Evolutionary conservation across 768 basidiomycete genomes (phyloP), one percentile per base, ranked within the genome.

Genomic region (Lactarius trivialis): DNA sequence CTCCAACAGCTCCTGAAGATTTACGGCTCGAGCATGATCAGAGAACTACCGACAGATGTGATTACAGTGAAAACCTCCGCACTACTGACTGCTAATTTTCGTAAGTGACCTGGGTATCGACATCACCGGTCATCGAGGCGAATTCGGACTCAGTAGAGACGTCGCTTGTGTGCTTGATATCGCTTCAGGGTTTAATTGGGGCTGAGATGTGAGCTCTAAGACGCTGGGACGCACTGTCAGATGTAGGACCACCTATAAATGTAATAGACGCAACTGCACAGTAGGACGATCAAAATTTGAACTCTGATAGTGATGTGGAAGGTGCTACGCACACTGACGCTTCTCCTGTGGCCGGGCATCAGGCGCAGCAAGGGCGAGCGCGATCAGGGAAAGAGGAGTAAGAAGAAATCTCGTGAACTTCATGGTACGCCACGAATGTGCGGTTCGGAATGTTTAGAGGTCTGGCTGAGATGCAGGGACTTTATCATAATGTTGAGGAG

Each of bases 11-110:
- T n/a, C n/a, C n/a, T n/a, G n/a, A n/a, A n/a, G n/a, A n/a, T n/a
- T n/a, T n/a, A n/a, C n/a, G n/a, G n/a, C n/a, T n/a, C n/a, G n/a
- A 67, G 66, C 2, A 64, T 67, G 51, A 67, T 63, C 6, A 21
- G 64, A 11, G 21, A 11, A 26, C 66, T 64, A 37, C 66, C 66
- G n/a, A n/a, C 55, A 14, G 53, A 54, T 14, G 66, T 60, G 15
- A 67, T 24, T 48, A 62, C 64, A 5, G 66, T 67, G 50, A 26
- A 67, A 12, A 32, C 65, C 19, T 55, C 15, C 11, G 60, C 65
- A 32, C 60, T 61, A 28, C 62, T 14, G 1, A 60, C 67, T 67
- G 26, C 2, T 14, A 39, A 33, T 32, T 34, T 1, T 9, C 14
- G 8, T 59, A 33, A 33, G 28, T 66, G 50, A 66, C 65, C 2